Percentiles rank a stretch among this genome's conserved stretches.
Conservation (phyloP, 805 yeast species). For the Barnettozyma californica region DNA sequence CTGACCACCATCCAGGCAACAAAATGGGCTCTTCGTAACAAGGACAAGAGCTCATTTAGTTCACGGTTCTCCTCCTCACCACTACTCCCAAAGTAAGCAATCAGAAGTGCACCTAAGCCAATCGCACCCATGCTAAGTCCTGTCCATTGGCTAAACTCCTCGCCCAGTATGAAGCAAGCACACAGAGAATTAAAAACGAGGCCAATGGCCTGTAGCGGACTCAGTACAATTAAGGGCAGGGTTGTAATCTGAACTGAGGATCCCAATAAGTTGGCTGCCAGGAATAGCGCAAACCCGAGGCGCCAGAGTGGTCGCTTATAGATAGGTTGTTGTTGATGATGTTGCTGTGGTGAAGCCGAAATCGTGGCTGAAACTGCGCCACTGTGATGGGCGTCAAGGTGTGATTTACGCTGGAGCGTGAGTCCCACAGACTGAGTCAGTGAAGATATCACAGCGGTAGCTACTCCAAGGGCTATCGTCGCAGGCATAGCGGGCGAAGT, state of each 20-base stretch:
- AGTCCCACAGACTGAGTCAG: slow-evolving; percentile 1
- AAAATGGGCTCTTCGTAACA: slow-evolving; percentile 42
- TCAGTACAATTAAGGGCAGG: slow-evolving; percentile 69
- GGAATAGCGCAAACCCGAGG: slow-evolving; percentile 63
- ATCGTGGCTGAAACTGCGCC: not conserved
- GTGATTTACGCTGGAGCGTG: slow-evolving; percentile 1
- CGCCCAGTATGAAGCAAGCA: slow-evolving; percentile 62
- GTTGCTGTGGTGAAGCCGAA: not conserved
- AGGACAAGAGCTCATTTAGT: slow-evolving; percentile 40
- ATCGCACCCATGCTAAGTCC: slow-evolving; percentile 63
- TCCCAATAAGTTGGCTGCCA: slow-evolving; percentile 72
- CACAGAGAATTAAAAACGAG: slow-evolving; percentile 80
- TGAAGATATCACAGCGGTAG: not conserved
- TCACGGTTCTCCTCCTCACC: slow-evolving; percentile 42
- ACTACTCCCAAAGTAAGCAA: slow-evolving; percentile 67
- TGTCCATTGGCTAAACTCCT: slow-evolving; percentile 54
- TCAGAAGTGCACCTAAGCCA: slow-evolving; percentile 66
- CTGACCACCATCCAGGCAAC: slow-evolving; percentile 49
- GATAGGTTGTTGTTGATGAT: not conserved
- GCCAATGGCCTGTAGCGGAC: slow-evolving; percentile 83
- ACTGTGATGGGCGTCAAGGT: not conserved
- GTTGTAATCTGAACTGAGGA: slow-evolving; percentile 80
- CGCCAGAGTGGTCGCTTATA: slow-evolving; percentile 31
- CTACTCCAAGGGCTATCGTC: not conserved
- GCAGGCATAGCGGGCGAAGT: not conserved